Percentiles rank a stretch among this genome's conserved stretches.
Conservation (phyloP, 345 rosid species). For the Gossypium arboreum region DNA sequence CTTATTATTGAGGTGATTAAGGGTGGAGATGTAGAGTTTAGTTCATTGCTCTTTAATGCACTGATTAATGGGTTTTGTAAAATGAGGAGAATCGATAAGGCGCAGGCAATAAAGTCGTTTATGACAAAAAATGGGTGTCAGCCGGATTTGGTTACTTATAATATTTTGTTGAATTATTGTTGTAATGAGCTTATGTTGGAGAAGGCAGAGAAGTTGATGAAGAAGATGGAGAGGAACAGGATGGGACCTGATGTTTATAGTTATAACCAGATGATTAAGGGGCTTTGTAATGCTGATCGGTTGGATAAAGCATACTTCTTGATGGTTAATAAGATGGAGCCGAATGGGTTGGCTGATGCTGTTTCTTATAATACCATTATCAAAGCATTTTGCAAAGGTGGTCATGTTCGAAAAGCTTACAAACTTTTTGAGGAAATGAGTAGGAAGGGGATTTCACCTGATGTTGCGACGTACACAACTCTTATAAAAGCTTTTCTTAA, state of each 20-base stretch:
- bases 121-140: constrained; percentile 65
- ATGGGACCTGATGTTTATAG: constrained; percentile 74
- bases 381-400: constrained; percentile 48
- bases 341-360: constrained; percentile 63
- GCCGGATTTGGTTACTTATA: constrained; percentile 79
- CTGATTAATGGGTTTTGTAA: constrained; percentile 81
- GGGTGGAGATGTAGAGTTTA: constrained; percentile 47
- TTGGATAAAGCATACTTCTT: constrained; percentile 53
- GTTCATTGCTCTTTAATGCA: constrained; percentile 61
- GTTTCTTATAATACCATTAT: constrained; percentile 84
- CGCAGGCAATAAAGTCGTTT: constrained; percentile 57
- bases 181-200: constrained; percentile 59
- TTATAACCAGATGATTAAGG: constrained; percentile 79
- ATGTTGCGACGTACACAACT: constrained; percentile 73
- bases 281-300: constrained; percentile 56
- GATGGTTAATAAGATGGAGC: constrained; percentile 60
- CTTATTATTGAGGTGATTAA: constrained; percentile 62
- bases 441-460: constrained; percentile 46
- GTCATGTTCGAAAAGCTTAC: constrained; percentile 46
- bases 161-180: constrained; percentile 67
- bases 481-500: constrained; percentile 68
- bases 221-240: constrained; percentile 67
- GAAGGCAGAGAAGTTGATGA: constrained; percentile 58
- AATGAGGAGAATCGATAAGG: constrained; percentile 73
- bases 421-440: constrained; percentile 71